Base-by-base conservation (phyloP, 345 rosid genomes). In the Gossypium herbaceum region DNA sequence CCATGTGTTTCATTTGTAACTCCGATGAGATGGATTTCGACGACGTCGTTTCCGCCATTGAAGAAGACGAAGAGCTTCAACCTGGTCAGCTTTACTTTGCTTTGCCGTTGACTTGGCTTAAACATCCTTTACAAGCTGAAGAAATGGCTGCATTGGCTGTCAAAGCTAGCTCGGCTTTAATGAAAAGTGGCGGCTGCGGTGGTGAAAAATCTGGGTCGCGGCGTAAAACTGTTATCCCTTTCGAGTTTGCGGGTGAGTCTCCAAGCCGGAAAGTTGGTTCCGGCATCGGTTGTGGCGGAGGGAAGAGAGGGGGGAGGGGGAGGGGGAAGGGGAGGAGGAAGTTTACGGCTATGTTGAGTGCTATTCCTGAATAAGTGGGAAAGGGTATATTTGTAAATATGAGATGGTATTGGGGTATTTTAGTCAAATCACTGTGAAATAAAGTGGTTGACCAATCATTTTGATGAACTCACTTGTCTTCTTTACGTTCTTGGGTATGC, bases 61-160 rank as follows among this genome's bases (percentile, higher is more conserved):
- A 80, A 48, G 92, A 77, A 9, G 94, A 91, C 2, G 97, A 95
- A 9, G 92, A 84, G 80, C 93, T 95, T 61, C 94, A 86, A 39
- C 93, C 90, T 0, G 98, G 99, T 12, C 97, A 89, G 71, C 86
- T 95, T 29, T 95, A 95, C 77, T 95, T 95, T 54, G 94, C 94
- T 45, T 76, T 95, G 68, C 98, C 98, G 4, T 72, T 93, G 76
- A 83, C 72, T 68, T 74, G 90, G 79, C 79, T 95, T 61, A 83
- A 80, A 63, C 89, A 79, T 64, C 94, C 92, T 4, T 83, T 95
- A 39, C 90, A 84, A 59, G 84, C 94, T 0, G 92, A 91, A 72
- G 94, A 95, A 73, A 93, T 95, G 99, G 99, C 99, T 16, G 94
- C 99, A 81, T 86, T 95, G 84, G 99, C 99, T 0, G 98, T 95